A percentile compares a stretch with the other conserved stretches of the same genome.
These are phyloP conservation scores for Cucumis melo DNA, from an alignment of 306 rosid genomes.

Conservation along the genomic window DNA sequence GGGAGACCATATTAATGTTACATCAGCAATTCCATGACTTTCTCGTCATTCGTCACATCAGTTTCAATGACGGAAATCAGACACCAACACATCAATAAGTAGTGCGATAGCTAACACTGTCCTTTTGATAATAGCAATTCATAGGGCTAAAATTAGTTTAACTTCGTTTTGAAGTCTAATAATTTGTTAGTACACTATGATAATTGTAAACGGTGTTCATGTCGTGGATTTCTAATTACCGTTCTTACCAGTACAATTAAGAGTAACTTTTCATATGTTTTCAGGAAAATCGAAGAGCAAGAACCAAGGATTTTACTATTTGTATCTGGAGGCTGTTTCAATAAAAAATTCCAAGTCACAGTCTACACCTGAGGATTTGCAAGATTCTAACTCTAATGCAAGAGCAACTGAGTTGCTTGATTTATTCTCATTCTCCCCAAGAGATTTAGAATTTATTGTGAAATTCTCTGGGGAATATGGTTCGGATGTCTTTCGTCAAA, in stretches of 20 bases:
- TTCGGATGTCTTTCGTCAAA: constrained; percentile 72
- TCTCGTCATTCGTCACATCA: background rate
- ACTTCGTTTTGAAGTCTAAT: background rate
- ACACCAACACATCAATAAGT: background rate
- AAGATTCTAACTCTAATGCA: constrained; percentile 45
- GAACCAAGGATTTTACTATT: constrained; percentile 85
- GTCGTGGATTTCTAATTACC: background rate
- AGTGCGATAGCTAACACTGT: background rate
- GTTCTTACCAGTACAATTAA: background rate
- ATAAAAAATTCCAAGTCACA: constrained; percentile 72
- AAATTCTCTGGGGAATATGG: constrained; percentile 62
- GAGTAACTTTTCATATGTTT: constrained; percentile 6
- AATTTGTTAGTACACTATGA: background rate
- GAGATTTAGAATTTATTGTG: constrained; percentile 82
- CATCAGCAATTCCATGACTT: background rate
- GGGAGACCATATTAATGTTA: background rate
- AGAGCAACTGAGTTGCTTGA: constrained; percentile 56
- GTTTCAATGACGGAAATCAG: background rate
- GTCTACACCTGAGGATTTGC: constrained; percentile 37
- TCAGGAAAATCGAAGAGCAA: constrained; percentile 74
- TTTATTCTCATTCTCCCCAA: constrained; percentile 64
- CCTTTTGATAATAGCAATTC: background rate
- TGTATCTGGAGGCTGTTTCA: constrained; percentile 84
- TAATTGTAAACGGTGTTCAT: background rate
- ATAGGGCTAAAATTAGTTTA: background rate